Percentiles rank a stretch among this genome's conserved stretches.
Evolutionary conservation across 2,329 filamentous ascomycete genomes (phyloP).

Genomic region (Purpureocillium lavendulum): DNA sequence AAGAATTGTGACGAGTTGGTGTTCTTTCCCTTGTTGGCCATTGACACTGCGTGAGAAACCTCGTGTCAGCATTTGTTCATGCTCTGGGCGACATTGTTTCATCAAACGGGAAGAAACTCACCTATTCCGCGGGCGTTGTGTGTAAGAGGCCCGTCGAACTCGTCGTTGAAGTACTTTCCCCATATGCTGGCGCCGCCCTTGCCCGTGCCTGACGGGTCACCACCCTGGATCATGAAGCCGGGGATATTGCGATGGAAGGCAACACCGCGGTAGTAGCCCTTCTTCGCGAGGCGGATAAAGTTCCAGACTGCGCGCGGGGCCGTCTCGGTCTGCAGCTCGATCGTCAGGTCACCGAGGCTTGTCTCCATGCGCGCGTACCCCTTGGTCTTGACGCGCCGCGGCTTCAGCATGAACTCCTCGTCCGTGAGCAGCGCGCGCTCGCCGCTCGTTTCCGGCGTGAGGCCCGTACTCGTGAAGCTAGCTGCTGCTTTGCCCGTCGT

Average conservation of each 20-base stretch:
- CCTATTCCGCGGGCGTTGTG: constrained; percentile 69
- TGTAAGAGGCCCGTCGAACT: constrained; percentile 82
- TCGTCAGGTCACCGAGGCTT: constrained; percentile 72
- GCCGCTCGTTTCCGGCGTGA: constrained; percentile 84
- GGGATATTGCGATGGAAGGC: constrained; percentile 89
- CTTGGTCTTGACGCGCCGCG: constrained; percentile 78
- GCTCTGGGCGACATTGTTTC: background rate
- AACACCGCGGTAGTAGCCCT: constrained; percentile 80
- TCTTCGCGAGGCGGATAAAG: constrained; percentile 79
- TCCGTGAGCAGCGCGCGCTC: constrained; percentile 82
- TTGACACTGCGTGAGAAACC: constrained; percentile 41
- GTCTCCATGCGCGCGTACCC: constrained; percentile 90
- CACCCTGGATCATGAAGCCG: constrained; percentile 97
- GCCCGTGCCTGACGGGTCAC: constrained; percentile 87
- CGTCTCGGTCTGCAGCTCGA: constrained; percentile 85
- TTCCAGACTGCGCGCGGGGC: constrained; percentile 96
- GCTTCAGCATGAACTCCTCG: constrained; percentile 94
- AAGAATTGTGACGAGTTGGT: constrained; percentile 96
- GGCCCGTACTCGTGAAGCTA: constrained; percentile 88
- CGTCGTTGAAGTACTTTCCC: constrained; percentile 91
- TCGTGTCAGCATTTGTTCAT: background rate
- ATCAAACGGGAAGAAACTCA: constrained; percentile 12
- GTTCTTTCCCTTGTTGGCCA: constrained; percentile 99
- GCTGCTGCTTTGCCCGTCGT: constrained; percentile 88
- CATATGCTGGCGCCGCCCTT: constrained; percentile 85